A percentile compares a stretch with the other conserved stretches of the same genome.
These are phyloP conservation scores for Auriscalpium orientale DNA, from an alignment of 768 basidiomycete species.

Conservation along the genomic window DNA sequence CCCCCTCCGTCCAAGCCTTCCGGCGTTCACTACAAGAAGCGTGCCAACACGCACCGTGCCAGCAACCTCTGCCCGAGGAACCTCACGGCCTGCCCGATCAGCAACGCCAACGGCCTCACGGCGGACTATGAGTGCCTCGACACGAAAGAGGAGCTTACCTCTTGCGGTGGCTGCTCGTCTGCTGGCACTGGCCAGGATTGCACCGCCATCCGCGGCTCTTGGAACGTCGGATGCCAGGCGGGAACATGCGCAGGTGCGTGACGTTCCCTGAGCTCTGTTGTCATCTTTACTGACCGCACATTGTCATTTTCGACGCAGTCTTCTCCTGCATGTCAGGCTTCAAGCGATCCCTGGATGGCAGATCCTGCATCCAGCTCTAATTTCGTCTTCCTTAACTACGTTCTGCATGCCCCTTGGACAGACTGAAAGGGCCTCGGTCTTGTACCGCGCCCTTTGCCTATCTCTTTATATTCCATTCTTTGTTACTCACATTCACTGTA, in stretches of 20 bases:
- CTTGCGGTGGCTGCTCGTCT: constrained; percentile 70
- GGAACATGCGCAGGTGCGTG: constrained; percentile 46
- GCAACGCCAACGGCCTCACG: constrained; percentile 24
- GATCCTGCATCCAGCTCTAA: constrained; percentile 34
- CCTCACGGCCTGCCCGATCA: constrained; percentile 50
- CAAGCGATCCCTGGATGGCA: constrained; percentile 33
- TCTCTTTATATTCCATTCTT: background rate
- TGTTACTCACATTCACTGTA: background rate
- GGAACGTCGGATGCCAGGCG: constrained; percentile 63
- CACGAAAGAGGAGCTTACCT: constrained; percentile 50
- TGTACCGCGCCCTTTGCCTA: background rate
- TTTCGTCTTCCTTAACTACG: background rate
- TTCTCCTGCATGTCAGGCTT: constrained; percentile 45
- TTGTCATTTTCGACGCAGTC: constrained; percentile 25
- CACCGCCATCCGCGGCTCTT: constrained; percentile 53
- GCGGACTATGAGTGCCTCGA: constrained; percentile 61
- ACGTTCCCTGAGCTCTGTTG: background rate
- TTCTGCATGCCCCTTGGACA: too few species aligned
- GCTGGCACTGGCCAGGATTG: constrained; percentile 65
- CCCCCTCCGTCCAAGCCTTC: constrained; percentile 33
- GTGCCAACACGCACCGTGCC: constrained; percentile 29
- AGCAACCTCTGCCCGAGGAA: constrained; percentile 43
- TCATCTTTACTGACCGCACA: constrained; percentile 1
- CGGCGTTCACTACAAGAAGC: constrained; percentile 20
- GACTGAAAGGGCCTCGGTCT: too few species aligned